Percentiles rank a stretch among this genome's conserved stretches.
Conservation (phyloP, 805 yeast species). For the Candida xiaguanensis region DNA sequence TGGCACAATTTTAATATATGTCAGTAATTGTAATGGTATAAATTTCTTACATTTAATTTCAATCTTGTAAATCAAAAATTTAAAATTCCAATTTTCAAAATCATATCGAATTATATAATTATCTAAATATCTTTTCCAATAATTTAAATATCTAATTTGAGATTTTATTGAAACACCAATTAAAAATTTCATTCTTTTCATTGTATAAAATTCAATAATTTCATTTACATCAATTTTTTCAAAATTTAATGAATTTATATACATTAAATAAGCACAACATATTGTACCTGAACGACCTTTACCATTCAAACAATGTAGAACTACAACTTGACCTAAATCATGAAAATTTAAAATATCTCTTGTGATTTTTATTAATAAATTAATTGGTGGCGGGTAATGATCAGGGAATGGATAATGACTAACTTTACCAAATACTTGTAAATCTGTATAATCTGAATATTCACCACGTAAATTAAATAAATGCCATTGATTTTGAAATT, state of each 20-base stretch:
- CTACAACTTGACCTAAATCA: slow-evolving; percentile 45
- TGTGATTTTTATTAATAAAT: slow-evolving; percentile 41
- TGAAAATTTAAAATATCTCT: slow-evolving; percentile 44
- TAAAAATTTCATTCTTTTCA: slow-evolving; percentile 48
- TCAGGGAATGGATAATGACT: slow-evolving; percentile 62
- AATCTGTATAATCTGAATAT: slow-evolving; percentile 33
- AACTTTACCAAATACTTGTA: slow-evolving; percentile 34
- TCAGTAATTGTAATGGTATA: neutral
- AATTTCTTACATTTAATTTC: neutral
- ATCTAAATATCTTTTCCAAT: slow-evolving; percentile 35
- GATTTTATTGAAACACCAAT: slow-evolving; percentile 72
- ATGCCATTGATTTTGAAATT: slow-evolving; percentile 61
- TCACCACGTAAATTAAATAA: slow-evolving; percentile 72
- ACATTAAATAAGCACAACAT: slow-evolving; percentile 67
- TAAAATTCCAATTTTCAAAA: neutral
- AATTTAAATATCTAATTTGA: slow-evolving; percentile 64
- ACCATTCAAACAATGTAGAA: slow-evolving; percentile 86
- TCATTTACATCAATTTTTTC: slow-evolving; percentile 25
- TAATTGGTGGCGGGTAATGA: slow-evolving; percentile 71
- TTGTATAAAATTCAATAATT: slow-evolving; percentile 53
- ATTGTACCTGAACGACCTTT: slow-evolving; percentile 88
- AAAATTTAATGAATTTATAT: slow-evolving; percentile 14
- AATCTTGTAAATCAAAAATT: slow-evolving; percentile 1
- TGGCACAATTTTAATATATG: neutral
- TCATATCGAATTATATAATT: neutral